These are phyloP conservation scores for Linnemannia zychae DNA, from an alignment of 192 early-diverging fungal genomes.

Conservation along the genomic window DNA sequence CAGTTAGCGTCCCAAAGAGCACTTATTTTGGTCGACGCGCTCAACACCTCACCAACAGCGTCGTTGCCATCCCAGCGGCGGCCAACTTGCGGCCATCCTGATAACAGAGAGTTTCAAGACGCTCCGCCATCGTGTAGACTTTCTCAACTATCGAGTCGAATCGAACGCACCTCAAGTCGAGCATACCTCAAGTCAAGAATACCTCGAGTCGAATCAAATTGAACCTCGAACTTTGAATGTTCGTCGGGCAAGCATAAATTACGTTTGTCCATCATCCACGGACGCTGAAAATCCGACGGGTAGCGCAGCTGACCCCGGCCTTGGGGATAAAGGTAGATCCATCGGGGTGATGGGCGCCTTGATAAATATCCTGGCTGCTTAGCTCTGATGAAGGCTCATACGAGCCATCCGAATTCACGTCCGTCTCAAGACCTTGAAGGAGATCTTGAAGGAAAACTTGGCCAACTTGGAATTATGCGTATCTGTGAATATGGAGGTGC, in stretches of 20 bases:
- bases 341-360: constrained; percentile 3
- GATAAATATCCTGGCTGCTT: constrained; percentile 4
- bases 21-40: constrained; percentile 13
- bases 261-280: neutral
- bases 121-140: neutral
- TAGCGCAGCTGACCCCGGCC: constrained; percentile 15
- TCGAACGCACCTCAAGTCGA: too few relatives aligned
- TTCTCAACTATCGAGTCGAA: neutral
- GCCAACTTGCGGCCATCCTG: constrained; percentile 15
- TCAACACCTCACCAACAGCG: constrained; percentile 21
- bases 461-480: neutral
- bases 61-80: constrained; percentile 14
- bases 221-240: too few relatives aligned
- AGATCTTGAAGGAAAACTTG: neutral
- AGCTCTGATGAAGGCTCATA: constrained; percentile 10
- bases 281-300: constrained; percentile 11
- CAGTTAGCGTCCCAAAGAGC: constrained; percentile 21
- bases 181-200: too few relatives aligned
- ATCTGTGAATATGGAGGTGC: neutral
- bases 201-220: too few relatives aligned
- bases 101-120: constrained; percentile 11
- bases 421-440: neutral
- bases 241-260: constrained; percentile 6
- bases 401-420: constrained; percentile 9
- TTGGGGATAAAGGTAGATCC: constrained; percentile 11